A percentile compares a stretch with the other conserved stretches of the same genome.
Conservation (phyloP, 139 green algal species). For the Micractinium conductrix region DNA sequence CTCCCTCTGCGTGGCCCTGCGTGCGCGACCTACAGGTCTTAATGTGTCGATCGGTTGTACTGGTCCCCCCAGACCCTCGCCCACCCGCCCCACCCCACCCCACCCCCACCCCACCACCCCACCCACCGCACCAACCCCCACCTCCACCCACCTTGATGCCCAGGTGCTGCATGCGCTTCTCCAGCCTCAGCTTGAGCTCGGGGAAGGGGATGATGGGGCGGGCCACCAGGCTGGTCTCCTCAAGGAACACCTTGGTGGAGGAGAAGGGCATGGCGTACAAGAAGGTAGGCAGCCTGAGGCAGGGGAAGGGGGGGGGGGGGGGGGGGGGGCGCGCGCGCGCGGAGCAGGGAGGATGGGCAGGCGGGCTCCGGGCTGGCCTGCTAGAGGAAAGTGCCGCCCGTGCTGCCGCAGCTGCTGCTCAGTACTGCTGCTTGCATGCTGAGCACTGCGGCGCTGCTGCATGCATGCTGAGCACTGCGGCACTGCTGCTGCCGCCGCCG, state of each 20-base stretch:
- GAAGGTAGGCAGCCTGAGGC: constrained; percentile 88
- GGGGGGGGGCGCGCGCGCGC: not conserved
- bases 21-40: no score
- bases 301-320: not conserved
- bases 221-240: constrained; percentile 97
- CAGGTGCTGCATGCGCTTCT: constrained; percentile 82
- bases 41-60: no score
- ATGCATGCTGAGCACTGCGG: constrained; percentile 54
- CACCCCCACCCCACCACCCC: no score
- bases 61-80: no score
- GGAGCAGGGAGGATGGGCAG: no score
- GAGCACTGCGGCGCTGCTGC: constrained; percentile 32
- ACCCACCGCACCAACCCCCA: no score
- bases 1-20: not conserved
- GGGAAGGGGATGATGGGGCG: constrained; percentile 88
- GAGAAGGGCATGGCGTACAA: constrained; percentile 99
- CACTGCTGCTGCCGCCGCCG: no score
- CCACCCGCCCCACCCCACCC: no score
- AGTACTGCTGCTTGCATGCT: no score
- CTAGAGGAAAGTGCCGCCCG: no score
- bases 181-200: constrained; percentile 91
- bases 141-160: constrained; percentile 85
- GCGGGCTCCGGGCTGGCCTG: no score
- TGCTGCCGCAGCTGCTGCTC: no score
- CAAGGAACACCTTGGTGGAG: constrained; percentile 87